Conservation (phyloP, 371 early-diverging fungal species). For the Rhizopus delemar region DNA sequence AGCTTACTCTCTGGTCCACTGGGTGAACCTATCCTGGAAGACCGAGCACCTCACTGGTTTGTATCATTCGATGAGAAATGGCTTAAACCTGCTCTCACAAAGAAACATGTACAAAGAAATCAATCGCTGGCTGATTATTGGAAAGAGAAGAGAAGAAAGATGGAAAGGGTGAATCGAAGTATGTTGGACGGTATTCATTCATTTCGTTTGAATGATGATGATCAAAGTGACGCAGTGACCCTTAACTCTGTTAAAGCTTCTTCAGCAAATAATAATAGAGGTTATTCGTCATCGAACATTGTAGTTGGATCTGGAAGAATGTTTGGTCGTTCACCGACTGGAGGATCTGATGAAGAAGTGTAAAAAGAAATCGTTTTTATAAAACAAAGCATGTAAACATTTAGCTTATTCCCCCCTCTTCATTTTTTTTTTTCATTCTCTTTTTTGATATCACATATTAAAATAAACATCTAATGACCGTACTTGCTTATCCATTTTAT, state of each 20-base stretch:
- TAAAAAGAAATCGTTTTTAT: neutral
- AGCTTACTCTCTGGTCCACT: constrained; percentile 50
- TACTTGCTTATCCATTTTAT: no score
- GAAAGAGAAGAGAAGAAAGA: constrained; percentile 49
- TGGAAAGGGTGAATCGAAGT: constrained; percentile 47
- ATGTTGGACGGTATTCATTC: constrained; percentile 47
- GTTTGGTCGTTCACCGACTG: constrained; percentile 46
- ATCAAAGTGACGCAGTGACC: constrained; percentile 35
- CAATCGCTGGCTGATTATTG: constrained; percentile 52
- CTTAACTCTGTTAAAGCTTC: constrained; percentile 33
- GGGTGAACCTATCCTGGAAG: constrained; percentile 55
- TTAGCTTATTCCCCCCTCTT: neutral
- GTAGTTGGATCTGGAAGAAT: constrained; percentile 45
- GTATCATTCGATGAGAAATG: constrained; percentile 79
- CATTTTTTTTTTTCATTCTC: no score
- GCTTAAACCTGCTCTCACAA: constrained; percentile 77
- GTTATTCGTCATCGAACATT: constrained; percentile 17
- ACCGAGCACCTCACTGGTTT: constrained; percentile 78
- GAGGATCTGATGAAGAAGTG: constrained; percentile 14
- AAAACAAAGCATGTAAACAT: no score
- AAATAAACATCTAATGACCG: no score
- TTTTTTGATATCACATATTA: no score
- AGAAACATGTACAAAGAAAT: constrained; percentile 44
- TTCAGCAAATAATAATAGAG: neutral
- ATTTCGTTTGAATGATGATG: constrained; percentile 27